These are phyloP conservation scores for Penstemon davidsonii DNA, from an alignment of 257 asterid genomes.

Conservation along the genomic window DNA sequence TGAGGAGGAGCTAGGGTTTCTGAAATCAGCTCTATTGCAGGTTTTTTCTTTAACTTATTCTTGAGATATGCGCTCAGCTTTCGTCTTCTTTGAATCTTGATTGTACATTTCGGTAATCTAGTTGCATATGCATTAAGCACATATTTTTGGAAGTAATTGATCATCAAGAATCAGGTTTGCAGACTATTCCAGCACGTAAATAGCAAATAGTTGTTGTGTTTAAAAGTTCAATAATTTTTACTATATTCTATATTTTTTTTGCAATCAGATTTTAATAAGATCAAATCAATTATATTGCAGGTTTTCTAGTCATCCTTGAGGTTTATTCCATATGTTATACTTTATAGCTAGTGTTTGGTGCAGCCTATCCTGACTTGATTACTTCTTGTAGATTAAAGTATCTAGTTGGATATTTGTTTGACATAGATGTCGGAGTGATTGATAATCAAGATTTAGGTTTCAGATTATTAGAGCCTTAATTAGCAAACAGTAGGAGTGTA, in stretches of 20 bases:
- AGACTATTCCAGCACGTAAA: too few relatives aligned
- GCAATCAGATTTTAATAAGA: too few relatives aligned
- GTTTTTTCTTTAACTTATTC: constrained; percentile 26
- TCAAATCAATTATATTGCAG: too few relatives aligned
- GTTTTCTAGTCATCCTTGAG: neutral
- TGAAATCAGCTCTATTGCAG: constrained; percentile 86
- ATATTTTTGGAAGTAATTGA: too few relatives aligned
- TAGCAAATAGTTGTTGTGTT: too few relatives aligned
- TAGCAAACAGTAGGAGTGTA: constrained; percentile 10
- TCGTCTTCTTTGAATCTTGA: neutral
- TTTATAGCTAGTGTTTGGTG: neutral
- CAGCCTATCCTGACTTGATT: constrained; percentile 7
- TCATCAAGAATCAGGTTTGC: too few relatives aligned
- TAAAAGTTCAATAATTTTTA: too few relatives aligned
- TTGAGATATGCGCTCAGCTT: neutral
- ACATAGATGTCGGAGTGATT: constrained; percentile 11
- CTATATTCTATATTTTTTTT: too few relatives aligned
- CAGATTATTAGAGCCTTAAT: constrained; percentile 1
- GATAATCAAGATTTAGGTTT: constrained; percentile 18
- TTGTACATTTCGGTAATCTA: neutral
- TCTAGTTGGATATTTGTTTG: neutral
- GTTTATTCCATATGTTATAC: neutral
- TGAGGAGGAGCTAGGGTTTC: constrained; percentile 87
- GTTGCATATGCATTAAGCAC: too few relatives aligned
- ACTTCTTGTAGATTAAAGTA: neutral